Conservation (phyloP, 2,329 filamentous ascomycete species). For the Neonectria faginata region DNA sequence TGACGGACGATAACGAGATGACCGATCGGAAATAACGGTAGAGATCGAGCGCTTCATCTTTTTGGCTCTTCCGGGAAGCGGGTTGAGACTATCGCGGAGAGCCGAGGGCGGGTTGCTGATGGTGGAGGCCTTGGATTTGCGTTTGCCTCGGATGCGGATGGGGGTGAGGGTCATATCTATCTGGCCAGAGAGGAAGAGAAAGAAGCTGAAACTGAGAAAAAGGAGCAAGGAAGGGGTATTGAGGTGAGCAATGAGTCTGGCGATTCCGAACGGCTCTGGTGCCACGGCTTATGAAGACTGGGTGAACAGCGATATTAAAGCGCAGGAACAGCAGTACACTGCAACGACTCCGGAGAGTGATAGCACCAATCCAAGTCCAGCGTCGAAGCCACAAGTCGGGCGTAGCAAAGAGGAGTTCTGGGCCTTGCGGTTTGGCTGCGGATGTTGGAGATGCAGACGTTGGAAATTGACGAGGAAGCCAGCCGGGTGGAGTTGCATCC, state of each 20-base stretch:
- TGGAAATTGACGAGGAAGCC: not conserved
- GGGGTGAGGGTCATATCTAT: slow-evolving; percentile 59
- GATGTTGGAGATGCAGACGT: not conserved
- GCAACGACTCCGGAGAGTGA: not conserved
- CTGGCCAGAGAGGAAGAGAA: not conserved
- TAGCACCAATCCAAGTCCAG: not conserved
- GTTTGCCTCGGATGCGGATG: slow-evolving; percentile 62
- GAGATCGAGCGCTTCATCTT: slow-evolving; percentile 48
- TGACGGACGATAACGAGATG: slow-evolving; percentile 40
- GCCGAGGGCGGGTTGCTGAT: slow-evolving; percentile 27
- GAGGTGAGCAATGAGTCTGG: not conserved
- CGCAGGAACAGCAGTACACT: not conserved
- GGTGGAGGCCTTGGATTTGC: slow-evolving; percentile 58
- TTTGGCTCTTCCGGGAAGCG: slow-evolving; percentile 28
- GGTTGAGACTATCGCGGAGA: slow-evolving; percentile 8
- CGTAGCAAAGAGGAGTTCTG: not conserved
- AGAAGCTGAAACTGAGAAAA: not conserved
- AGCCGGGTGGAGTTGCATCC: slow-evolving; percentile 1
- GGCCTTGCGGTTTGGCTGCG: no score
- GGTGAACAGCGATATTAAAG: not conserved
- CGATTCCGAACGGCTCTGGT: not conserved
- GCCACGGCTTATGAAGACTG: not conserved
- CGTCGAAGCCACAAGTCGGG: not conserved
- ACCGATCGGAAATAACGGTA: slow-evolving; percentile 46
- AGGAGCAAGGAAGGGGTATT: not conserved